Conservation (phyloP, 2,329 filamentous ascomycete genomes). For the Colletotrichum ledebouriae region DNA sequence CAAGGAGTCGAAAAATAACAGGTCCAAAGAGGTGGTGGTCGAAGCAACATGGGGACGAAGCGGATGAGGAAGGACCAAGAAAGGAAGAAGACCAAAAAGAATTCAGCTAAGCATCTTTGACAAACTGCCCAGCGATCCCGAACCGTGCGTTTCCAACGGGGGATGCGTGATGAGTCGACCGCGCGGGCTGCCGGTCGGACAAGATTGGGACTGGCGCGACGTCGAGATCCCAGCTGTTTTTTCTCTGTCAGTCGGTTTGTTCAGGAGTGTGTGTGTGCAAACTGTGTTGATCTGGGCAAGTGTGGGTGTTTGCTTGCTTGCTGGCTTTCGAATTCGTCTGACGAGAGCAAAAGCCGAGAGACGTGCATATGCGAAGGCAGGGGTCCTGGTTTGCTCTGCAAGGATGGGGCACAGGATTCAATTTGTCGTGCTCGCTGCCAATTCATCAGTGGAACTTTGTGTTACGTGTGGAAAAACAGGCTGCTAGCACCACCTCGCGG, state of each 20-base stretch:
- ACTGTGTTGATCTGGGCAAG: slow-evolving; percentile 21
- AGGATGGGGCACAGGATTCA: background rate
- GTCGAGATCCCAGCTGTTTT: background rate
- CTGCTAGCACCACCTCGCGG: background rate
- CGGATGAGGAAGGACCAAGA: background rate
- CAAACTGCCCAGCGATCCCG: slow-evolving; percentile 26
- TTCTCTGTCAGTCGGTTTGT: background rate
- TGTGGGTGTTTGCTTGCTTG: background rate
- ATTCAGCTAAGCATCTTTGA: slow-evolving; percentile 13
- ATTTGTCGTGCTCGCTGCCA: background rate
- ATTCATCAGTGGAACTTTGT: too few species aligned
- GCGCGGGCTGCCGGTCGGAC: background rate
- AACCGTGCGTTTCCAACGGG: slow-evolving; percentile 25
- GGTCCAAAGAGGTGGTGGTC: slow-evolving; percentile 11
- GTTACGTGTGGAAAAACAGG: too few species aligned
- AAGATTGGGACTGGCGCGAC: slow-evolving; percentile 29
- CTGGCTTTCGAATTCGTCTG: background rate
- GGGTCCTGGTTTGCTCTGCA: slow-evolving; percentile 2
- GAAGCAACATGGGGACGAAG: slow-evolving; percentile 20
- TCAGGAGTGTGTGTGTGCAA: background rate
- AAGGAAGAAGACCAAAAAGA: slow-evolving; percentile 5
- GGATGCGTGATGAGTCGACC: too few species aligned
- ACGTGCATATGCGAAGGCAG: slow-evolving; percentile 19
- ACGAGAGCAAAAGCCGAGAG: slow-evolving; percentile 28
- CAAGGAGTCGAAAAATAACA: background rate